A percentile compares a stretch with the other conserved stretches of the same genome.
Conservation (phyloP, 164 flowering plant genomes). For the Chimonanthus salicifolius region DNA sequence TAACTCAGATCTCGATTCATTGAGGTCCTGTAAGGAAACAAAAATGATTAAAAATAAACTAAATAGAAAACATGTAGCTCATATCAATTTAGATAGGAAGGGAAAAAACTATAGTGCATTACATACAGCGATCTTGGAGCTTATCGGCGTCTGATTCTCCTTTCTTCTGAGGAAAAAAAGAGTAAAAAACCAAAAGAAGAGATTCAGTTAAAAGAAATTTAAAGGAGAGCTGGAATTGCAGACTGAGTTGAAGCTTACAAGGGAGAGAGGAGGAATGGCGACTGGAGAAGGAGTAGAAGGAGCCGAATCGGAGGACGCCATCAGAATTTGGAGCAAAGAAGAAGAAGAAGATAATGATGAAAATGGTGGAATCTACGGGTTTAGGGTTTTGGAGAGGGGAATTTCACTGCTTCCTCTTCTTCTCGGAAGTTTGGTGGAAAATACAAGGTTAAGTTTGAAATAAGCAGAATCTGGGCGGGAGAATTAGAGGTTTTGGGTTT, state of each 20-base stretch:
- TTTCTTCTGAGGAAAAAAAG: conserved; percentile 42
- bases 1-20: conserved; percentile 69
- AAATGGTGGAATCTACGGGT: conserved; percentile 3
- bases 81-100: not conserved
- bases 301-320: conserved; percentile 38
- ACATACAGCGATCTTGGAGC: conserved; percentile 29
- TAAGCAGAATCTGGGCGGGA: not conserved
- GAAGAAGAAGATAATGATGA: not conserved
- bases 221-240: not conserved
- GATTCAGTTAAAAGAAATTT: not conserved
- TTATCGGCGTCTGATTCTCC: conserved; percentile 51
- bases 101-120: conserved; percentile 3
- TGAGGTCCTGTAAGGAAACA: conserved; percentile 49
- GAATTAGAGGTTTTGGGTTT: not conserved
- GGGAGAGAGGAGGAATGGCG: conserved; percentile 19
- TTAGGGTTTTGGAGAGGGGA: conserved; percentile 6
- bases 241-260: not conserved
- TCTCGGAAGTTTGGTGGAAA: not conserved
- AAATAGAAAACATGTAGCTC: not conserved
- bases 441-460: not conserved
- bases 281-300: conserved; percentile 27
- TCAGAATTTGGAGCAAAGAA: conserved; percentile 5
- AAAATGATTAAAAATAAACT: not conserved
- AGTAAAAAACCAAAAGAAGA: too few species aligned
- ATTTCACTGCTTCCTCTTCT: not conserved